phyloP scores from a whole-genome alignment of 495 filamentous ascomycete genomes.

The Alectoria sarmentosa region DNA sequence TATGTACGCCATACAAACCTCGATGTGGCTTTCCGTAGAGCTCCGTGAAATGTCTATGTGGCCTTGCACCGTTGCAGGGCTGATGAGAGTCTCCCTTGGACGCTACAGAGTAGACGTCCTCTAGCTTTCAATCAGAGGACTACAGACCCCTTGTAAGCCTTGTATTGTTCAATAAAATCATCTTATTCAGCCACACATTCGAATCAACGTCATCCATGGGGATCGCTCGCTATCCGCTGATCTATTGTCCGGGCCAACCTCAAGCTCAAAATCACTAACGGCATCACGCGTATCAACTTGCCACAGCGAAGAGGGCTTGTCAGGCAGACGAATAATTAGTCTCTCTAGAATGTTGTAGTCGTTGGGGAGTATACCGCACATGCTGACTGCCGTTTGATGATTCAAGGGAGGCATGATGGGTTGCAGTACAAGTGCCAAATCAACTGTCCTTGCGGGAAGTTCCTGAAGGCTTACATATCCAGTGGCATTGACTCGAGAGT shows the following conservation, averaged over 20 bases:
- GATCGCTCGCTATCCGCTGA: background rate
- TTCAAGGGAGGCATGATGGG: background rate
- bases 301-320: background rate
- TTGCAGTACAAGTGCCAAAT: background rate
- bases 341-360: background rate
- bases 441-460: background rate
- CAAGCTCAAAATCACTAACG: background rate
- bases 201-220: background rate
- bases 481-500: background rate
- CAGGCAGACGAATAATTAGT: background rate
- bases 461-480: background rate
- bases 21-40: too few species aligned
- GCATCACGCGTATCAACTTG: background rate
- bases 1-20: too few species aligned
- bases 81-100: too few species aligned
- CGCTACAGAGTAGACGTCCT: too few species aligned
- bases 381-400: background rate
- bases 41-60: too few species aligned
- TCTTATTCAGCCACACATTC: too few species aligned
- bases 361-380: background rate
- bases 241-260: background rate
- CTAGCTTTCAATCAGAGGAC: too few species aligned
- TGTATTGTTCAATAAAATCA: too few species aligned
- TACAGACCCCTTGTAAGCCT: too few species aligned
- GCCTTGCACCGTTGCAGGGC: too few species aligned